phyloP scores from a whole-genome alignment of 805 yeast species.

The Priceomyces fermenticarens region DNA sequence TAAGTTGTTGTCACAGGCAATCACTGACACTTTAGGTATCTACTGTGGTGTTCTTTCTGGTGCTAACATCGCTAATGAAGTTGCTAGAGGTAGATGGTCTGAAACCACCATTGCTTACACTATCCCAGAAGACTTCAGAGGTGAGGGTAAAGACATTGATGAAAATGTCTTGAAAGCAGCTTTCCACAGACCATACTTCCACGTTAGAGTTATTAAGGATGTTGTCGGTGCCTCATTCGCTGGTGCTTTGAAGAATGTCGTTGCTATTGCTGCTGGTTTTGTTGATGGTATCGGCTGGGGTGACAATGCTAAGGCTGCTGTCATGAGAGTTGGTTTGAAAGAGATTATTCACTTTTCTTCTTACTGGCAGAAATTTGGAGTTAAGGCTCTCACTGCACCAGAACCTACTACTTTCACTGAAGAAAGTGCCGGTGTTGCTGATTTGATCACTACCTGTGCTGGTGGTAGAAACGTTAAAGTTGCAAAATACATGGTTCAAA shows the following conservation, averaged over 20 bases:
- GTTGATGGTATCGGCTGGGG: conserved; percentile 50
- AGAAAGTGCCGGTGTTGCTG: conserved; percentile 48
- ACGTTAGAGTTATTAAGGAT: conserved; percentile 43
- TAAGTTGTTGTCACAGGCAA: conserved; percentile 41
- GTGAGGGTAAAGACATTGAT: conserved; percentile 41
- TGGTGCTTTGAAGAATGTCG: conserved; percentile 46
- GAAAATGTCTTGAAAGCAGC: conserved; percentile 37
- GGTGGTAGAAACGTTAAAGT: conserved; percentile 49
- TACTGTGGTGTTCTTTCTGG: conserved; percentile 46
- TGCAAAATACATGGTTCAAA: conserved; percentile 44
- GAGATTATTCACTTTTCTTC: conserved; percentile 42
- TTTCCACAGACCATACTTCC: conserved; percentile 47
- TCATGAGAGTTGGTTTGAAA: conserved; percentile 44
- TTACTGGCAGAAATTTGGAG: conserved; percentile 54
- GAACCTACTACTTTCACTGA: conserved; percentile 39
- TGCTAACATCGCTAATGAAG: conserved; percentile 47
- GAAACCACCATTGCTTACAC: conserved; percentile 46
- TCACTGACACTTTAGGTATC: conserved; percentile 42
- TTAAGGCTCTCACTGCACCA: conserved; percentile 36
- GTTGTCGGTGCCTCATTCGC: conserved; percentile 47
- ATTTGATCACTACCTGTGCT: conserved; percentile 45
- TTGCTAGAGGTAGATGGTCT: conserved; percentile 46
- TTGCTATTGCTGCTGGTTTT: conserved; percentile 45
- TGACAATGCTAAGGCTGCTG: conserved; percentile 47
- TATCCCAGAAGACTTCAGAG: conserved; percentile 36